Conservation (phyloP, 306 rosid species). For the Vigna nakashimae region DNA sequence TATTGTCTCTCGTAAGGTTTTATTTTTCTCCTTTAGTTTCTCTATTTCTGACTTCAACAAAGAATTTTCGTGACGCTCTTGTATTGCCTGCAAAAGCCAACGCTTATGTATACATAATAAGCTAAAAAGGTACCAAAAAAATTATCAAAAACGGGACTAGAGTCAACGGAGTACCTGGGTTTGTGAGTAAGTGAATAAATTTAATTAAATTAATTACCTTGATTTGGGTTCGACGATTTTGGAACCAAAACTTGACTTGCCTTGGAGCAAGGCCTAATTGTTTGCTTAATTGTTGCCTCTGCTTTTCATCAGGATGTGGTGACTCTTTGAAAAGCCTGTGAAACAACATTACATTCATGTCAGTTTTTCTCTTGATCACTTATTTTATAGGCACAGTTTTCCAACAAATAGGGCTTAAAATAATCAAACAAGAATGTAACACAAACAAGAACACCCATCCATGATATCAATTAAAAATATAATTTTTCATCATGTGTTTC, state of each 20-base stretch:
- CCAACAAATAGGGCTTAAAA: conserved; percentile 25
- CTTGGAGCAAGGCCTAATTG: conserved; percentile 92
- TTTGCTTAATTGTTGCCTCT: conserved; percentile 95
- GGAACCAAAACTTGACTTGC: conserved; percentile 99
- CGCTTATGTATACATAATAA: neutral
- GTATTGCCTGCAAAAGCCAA: conserved; percentile 71
- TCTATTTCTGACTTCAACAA: conserved; percentile 89
- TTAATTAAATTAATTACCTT: conserved; percentile 64
- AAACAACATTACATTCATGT: conserved; percentile 16
- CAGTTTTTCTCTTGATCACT: conserved; percentile 13
- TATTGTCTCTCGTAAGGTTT: conserved; percentile 67
- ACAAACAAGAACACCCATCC: neutral
- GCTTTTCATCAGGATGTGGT: conserved; percentile 98
- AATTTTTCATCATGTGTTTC: no score
- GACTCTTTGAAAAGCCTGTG: conserved; percentile 92
- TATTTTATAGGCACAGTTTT: conserved; percentile 12
- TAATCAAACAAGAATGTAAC: conserved; percentile 27
- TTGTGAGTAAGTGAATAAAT: neutral
- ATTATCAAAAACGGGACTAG: neutral
- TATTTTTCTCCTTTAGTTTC: conserved; percentile 80
- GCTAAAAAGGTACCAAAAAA: neutral
- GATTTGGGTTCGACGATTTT: conserved; percentile 98
- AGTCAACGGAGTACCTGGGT: neutral
- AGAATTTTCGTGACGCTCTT: conserved; percentile 94
- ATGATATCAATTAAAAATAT: neutral